Base-by-base conservation (phyloP, 2,329 filamentous ascomycete species). In the Stemphylium vesicarium region DNA sequence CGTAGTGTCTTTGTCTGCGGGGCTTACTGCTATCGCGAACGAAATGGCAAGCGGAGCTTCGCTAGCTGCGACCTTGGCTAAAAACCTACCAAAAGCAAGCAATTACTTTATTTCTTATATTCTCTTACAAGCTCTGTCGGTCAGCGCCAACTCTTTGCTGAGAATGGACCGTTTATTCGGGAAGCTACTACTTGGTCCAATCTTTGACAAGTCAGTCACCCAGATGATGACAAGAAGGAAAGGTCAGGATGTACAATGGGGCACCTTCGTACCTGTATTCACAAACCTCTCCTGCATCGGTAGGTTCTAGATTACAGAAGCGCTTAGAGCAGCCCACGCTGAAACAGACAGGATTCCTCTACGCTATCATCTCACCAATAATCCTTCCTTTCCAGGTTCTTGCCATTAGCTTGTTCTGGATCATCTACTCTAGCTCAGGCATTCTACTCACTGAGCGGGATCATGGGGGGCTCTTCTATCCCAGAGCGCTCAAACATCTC, bases 31-130 rank as follows among this genome's bases (percentile, higher is more conserved):
- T 12, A 58, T 63, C 16, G 9, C 24, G 1, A 56, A 63, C 20
- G 13, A 59, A 32, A 43, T 59, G 11, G 18, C 6, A 31, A 4
- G 13, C 4, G 24, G 60, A 52, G 31, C 33, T 36, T 45, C 40
- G 18, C 16, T 60, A 12, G 39, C 52, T 42, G 32, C 8, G n/a
- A 62, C 57, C 2, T 41, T 62, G 13, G 60, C 49, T n/a, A 62
- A 60, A n/a, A 63, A 63, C 8, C 40, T 63, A 15, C 55, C 16
- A 24, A 63, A 63, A 53, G 57, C 22, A 45, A 60, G 57, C 12
- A 63, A 63, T 12, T 63, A 63, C 53, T 63, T 63, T 24, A 4
- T 63, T 11, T 63, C 38, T 1, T 63, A 63, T 33, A 41, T 63
- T 15, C 46, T 63, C n/a, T 49, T 63, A 11, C 29, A 63, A 18